phyloP scores from a whole-genome alignment of 2,329 filamentous ascomycete genomes.

The Ascosphaera aggregata region DNA sequence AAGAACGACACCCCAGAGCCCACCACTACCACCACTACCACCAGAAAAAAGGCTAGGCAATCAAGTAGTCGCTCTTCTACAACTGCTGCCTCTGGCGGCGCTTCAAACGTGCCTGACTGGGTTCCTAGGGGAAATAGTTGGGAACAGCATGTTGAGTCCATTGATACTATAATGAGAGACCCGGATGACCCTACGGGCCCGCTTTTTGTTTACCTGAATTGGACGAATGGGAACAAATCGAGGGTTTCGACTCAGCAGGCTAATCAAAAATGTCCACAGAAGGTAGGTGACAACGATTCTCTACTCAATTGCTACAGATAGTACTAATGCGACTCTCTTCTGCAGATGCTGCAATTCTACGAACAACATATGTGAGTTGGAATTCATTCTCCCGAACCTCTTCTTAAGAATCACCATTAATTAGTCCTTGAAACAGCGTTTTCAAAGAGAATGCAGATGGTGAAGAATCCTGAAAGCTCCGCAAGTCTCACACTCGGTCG shows the following conservation, averaged over 20 bases:
- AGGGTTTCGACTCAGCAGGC: constrained; percentile 18
- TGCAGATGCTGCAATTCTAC: constrained; percentile 25
- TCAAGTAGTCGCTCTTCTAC: not conserved
- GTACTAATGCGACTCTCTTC: constrained; percentile 1
- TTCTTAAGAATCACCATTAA: too few relatives aligned
- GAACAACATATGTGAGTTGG: constrained; percentile 22
- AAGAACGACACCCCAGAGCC: constrained; percentile 13
- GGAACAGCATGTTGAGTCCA: constrained; percentile 18
- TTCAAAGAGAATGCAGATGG: too few relatives aligned
- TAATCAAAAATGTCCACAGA: constrained; percentile 20
- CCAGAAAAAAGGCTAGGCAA: not conserved
- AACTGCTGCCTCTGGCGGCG: constrained; percentile 4
- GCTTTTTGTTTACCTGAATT: constrained; percentile 19
- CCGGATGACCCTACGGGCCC: constrained; percentile 7
- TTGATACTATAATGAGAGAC: constrained; percentile 22
- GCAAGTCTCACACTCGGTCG: too few relatives aligned
- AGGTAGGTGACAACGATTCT: constrained; percentile 10
- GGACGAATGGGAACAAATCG: constrained; percentile 22
- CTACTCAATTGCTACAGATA: not conserved
- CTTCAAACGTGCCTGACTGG: constrained; percentile 12
- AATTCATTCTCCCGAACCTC: too few relatives aligned
- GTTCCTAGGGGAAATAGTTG: constrained; percentile 18
- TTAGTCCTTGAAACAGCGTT: too few relatives aligned
- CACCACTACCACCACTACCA: not conserved
- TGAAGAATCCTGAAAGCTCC: too few relatives aligned